Evolutionary conservation across 1,284 basidiomycete species (phyloP), one percentile per base, ranked within the genome.

Genomic region (Trichosporon asahii): DNA sequence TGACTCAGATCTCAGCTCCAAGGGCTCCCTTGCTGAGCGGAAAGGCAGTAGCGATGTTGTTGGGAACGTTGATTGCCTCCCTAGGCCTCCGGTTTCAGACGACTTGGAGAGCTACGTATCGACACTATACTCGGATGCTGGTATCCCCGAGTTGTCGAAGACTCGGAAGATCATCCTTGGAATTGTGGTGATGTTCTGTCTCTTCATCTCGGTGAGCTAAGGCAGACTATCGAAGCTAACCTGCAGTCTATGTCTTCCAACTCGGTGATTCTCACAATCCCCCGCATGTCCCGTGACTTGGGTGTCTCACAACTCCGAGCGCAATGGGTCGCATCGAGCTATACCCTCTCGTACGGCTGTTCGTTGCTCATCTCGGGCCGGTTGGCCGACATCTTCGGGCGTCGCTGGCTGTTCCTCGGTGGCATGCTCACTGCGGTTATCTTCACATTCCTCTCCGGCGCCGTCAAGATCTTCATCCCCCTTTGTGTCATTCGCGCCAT

Each of bases 321-420:
- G 15, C 79, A 80, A 65, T 85, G 84, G 84, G 80, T 82, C 3
- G 70, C 81, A 9, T 80, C 82, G 5, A 77, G 83, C 65, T 81
- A 83, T 70, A 78, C 82, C 3, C 77, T 85, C 8, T 76, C 82
- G 23, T 79, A 78, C 40, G 84, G 80, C 40, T 79, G 82, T 40
- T 76, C 82, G 2, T 73, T 85, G n/a, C 78, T 84, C 31, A 77
- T 84, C n/a, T 70, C 77, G 1, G 84, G 84, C 9, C 78, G 79
- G 7, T 70, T 85, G 66, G 81, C 83, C 2, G 84, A 85, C 66
- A 76, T 83, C 46, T 81, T 79, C 57, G 83, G 83, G 1, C 75
- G 80, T 37, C 76, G 78, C 63, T 64, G 67, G 8, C 75, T 84
- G 18, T 85, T 83, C 69, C 70, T 84, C 35, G 61, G 72, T 12